Base-by-base conservation (phyloP, 2,329 filamentous ascomycete species). In the Hymenoscyphus fraxineus region DNA sequence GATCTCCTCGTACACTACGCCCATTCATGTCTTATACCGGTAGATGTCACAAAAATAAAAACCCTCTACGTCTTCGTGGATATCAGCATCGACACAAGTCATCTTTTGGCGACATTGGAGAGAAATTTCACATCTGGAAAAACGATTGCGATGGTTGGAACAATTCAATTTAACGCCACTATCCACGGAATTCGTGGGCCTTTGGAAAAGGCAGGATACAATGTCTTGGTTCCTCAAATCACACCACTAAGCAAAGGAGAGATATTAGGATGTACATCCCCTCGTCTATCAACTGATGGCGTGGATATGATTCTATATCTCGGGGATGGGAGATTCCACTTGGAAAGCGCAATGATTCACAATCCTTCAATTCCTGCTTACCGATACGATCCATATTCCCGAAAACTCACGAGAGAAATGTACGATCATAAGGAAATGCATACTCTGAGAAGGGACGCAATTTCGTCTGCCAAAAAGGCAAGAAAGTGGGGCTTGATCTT, bases 281-380 rank as follows among this genome's bases (percentile, higher is more conserved):
- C 95, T 0, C 84, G 84, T 27, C 81, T 94, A 2, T 72, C 81
- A 15, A 81, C 81, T 12, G 83, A 85, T 58, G 79, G 78, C 54
- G 85, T 93, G 27, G 91, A 96, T 74, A 78, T 92, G 68, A 89
- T 97, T 57, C 81, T 97, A 1, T 97, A 97, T 76, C 86, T 97
- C 15, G 93, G 93, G 58, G 93, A 97, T 74, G 93, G 93, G 13
- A 86, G 93, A 65, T 97, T 97, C 80, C 95, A 99, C 76, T 89
- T 99, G 55, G 95, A 99, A 78, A 96, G 92, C 73, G 94, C 96
- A 73, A 99, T 99, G 94, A 99, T 99, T 70, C 95, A 98, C 75
- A 99, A 99, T 78, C 95, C 96, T 0, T 79, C 82, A 5, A 86
- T 97, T 41, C 91, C 94, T 0, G 94, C 96, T 1, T 99, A 97